phyloP scores from a whole-genome alignment of 2,329 filamentous ascomycete genomes.

The Teratosphaeria gauchensis region DNA sequence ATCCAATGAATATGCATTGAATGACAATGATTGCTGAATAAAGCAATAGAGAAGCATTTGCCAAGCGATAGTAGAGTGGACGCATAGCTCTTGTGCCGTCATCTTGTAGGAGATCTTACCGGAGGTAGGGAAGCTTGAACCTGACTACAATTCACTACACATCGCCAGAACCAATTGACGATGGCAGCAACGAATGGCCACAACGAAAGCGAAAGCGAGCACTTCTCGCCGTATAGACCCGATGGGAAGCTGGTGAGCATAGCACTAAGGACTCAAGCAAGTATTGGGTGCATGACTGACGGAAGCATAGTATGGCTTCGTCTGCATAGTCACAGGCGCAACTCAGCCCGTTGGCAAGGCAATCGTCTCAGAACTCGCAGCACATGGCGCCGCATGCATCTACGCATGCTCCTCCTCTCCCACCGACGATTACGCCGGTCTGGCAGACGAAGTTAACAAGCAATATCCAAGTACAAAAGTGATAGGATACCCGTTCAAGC shows the following conservation, averaged over 20 bases:
- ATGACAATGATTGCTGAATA: neutral
- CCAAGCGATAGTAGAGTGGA: neutral
- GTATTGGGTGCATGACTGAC: neutral
- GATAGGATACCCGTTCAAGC: constrained; percentile 52
- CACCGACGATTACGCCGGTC: constrained; percentile 31
- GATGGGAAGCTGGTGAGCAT: constrained; percentile 47
- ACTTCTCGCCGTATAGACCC: constrained; percentile 48
- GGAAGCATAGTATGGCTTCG: constrained; percentile 47
- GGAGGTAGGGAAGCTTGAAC: neutral
- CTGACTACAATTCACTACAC: neutral
- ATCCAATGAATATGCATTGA: neutral
- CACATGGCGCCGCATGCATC: constrained; percentile 55
- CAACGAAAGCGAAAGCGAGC: constrained; percentile 22
- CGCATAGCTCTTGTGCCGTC: neutral
- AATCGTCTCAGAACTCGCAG: constrained; percentile 51
- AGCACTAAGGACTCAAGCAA: neutral
- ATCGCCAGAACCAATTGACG: neutral
- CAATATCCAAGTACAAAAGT: constrained; percentile 47
- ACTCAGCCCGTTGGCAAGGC: constrained; percentile 51
- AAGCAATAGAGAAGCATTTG: neutral
- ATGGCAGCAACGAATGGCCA: constrained; percentile 11
- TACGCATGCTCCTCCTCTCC: constrained; percentile 46
- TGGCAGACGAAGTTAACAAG: constrained; percentile 35
- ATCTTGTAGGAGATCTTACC: neutral
- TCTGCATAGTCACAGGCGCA: constrained; percentile 55